A percentile compares a stretch with the other conserved stretches of the same genome.
These are phyloP conservation scores for Kazachstania martiniae DNA, from an alignment of 805 yeast genomes.

Conservation along the genomic window DNA sequence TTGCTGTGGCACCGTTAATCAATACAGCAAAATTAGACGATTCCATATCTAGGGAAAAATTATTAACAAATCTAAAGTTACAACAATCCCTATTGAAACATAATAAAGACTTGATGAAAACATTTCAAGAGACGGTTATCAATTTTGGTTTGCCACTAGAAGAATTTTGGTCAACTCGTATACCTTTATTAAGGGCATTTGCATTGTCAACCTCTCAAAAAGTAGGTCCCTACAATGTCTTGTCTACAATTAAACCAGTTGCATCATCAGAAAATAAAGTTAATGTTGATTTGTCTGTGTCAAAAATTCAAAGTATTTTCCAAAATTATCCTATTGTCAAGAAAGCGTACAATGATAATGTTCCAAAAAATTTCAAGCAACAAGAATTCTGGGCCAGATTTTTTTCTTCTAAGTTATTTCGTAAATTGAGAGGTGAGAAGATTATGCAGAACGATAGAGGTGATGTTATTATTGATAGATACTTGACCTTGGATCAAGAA, in stretches of 20 bases:
- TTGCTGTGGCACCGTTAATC: slow-evolving; percentile 17
- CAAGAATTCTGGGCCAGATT: slow-evolving; percentile 96
- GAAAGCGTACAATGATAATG: slow-evolving; percentile 80
- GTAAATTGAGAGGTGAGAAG: slow-evolving; percentile 83
- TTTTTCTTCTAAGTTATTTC: slow-evolving; percentile 78
- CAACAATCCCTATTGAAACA: slow-evolving; percentile 71
- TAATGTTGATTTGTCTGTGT: slow-evolving; percentile 84
- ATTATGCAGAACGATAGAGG: slow-evolving; percentile 67
- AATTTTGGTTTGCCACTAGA: slow-evolving; percentile 62
- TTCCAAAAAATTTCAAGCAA: slow-evolving; percentile 71
- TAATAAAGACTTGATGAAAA: slow-evolving; percentile 55
- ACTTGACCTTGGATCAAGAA: slow-evolving; percentile 60
- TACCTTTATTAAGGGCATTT: slow-evolving; percentile 70
- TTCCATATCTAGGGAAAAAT: slow-evolving; percentile 43
- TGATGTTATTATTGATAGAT: slow-evolving; percentile 76
- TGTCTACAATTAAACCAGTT: slow-evolving; percentile 87
- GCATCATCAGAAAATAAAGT: slow-evolving; percentile 90
- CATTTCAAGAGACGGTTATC: slow-evolving; percentile 83
- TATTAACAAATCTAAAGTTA: slow-evolving; percentile 60
- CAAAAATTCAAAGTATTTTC: slow-evolving; percentile 79
- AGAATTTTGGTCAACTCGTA: slow-evolving; percentile 79
- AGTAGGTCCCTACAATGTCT: slow-evolving; percentile 86
- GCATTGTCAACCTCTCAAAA: slow-evolving; percentile 80
- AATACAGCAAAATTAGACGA: slow-evolving; percentile 32
- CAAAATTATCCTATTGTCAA: slow-evolving; percentile 89